Evolutionary conservation across 2,329 filamentous ascomycete genomes (phyloP).

Genomic region (Xenoacremonium recifei): DNA sequence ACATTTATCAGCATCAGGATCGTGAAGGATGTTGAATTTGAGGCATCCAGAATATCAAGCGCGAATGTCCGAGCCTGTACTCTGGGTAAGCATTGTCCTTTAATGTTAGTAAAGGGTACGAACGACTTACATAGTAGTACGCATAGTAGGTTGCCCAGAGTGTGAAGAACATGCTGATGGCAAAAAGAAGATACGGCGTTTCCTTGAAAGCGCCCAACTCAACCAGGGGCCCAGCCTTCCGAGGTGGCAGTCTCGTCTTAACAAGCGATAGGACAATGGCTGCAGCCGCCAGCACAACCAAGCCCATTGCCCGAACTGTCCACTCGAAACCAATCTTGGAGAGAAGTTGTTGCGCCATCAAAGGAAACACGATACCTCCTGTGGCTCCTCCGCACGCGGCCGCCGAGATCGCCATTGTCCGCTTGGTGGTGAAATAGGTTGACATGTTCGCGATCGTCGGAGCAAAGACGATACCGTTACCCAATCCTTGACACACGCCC

Average conservation of each 20-base stretch:
- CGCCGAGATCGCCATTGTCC: conserved; percentile 58
- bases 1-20: conserved; percentile 61
- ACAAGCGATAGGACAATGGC: conserved; percentile 39
- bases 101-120: background rate
- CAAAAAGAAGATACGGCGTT: conserved; percentile 38
- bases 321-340: conserved; percentile 62
- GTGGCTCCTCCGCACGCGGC: conserved; percentile 58
- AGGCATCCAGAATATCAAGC: conserved; percentile 41
- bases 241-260: conserved; percentile 47
- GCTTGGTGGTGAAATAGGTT: conserved; percentile 61
- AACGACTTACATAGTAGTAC: conserved; percentile 42
- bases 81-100: background rate
- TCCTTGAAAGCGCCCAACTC: conserved; percentile 52
- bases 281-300: conserved; percentile 52
- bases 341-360: conserved; percentile 54
- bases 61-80: conserved; percentile 37
- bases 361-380: conserved; percentile 63
- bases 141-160: conserved; percentile 52
- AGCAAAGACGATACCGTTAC: conserved; percentile 53
- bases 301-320: conserved; percentile 61
- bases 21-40: conserved; percentile 51
- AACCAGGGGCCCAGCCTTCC: conserved; percentile 48
- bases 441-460: conserved; percentile 53
- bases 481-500: conserved; percentile 56
- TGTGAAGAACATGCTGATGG: conserved; percentile 34